phyloP scores from a whole-genome alignment of 768 basidiomycete species.

The Suillus weaverae region DNA sequence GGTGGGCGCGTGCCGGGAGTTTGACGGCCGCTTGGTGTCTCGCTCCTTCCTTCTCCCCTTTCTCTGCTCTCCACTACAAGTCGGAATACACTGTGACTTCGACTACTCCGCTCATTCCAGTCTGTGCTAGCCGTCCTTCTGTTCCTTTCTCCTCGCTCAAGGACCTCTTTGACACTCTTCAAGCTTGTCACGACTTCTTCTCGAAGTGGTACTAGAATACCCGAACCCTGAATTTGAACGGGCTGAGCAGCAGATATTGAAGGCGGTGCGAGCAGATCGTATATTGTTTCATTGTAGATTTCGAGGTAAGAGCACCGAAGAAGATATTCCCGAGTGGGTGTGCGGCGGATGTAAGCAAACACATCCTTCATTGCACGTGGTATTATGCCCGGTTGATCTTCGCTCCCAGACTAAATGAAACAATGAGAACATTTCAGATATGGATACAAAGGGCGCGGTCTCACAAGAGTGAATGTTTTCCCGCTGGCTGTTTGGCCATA shows the following conservation, averaged over 20 bases:
- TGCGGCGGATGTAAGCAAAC: conserved; percentile 77
- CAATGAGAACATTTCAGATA: conserved; percentile 30
- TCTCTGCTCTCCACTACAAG: conserved; percentile 90
- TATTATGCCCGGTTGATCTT: conserved; percentile 90
- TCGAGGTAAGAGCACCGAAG: conserved; percentile 95
- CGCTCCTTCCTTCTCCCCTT: conserved; percentile 49
- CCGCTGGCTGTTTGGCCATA: conserved; percentile 87
- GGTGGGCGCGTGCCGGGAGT: conserved; percentile 55
- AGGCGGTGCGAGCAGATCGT: conserved; percentile 82
- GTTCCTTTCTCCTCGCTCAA: conserved; percentile 84
- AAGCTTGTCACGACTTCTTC: conserved; percentile 95
- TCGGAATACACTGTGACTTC: conserved; percentile 93
- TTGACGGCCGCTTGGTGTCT: conserved; percentile 39
- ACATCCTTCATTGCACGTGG: conserved; percentile 92
- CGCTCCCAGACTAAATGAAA: conserved; percentile 59
- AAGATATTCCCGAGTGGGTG: conserved; percentile 85
- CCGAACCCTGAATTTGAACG: conserved; percentile 74
- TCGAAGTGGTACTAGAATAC: conserved; percentile 70
- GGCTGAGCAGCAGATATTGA: conserved; percentile 50
- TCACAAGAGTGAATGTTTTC: conserved; percentile 67
- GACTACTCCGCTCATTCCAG: conserved; percentile 95
- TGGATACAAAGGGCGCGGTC: conserved; percentile 12
- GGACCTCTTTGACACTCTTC: conserved; percentile 80
- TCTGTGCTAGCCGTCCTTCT: conserved; percentile 94
- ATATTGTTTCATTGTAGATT: conserved; percentile 92